Conservation (phyloP, 2,329 filamentous ascomycete genomes). For the Aspergillus fischeri region DNA sequence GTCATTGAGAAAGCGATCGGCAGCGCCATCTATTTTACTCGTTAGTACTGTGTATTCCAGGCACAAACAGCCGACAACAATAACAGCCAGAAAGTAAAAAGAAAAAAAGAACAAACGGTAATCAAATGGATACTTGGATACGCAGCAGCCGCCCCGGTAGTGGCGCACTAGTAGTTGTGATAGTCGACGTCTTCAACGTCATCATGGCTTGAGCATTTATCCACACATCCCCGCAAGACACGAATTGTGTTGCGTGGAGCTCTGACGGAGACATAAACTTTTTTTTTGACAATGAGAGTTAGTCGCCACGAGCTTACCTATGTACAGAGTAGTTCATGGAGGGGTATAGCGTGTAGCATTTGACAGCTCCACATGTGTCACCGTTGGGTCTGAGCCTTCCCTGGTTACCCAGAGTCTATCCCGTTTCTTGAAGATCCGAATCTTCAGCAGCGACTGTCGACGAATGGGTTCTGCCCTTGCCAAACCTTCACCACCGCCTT, state of each 20-base stretch:
- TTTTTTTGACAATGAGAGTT: not conserved
- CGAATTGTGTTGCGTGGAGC: not conserved
- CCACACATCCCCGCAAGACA: not conserved
- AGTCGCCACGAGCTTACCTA: not conserved
- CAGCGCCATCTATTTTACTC: not conserved
- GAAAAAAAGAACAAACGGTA: too few relatives aligned
- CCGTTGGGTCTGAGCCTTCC: too few relatives aligned
- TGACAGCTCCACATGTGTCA: not conserved
- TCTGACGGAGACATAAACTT: not conserved
- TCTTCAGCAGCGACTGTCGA: not conserved
- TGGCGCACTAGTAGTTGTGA: not conserved
- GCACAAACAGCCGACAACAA: not conserved
- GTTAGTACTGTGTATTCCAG: not conserved
- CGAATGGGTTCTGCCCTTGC: not conserved
- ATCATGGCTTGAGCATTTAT: not conserved
- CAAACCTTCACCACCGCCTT: not conserved
- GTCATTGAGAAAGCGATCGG: not conserved
- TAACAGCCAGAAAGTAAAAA: not conserved
- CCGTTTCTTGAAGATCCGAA: not conserved
- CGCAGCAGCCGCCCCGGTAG: not conserved
- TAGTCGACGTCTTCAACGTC: not conserved
- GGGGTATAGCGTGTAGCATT: not conserved
- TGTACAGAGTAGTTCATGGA: not conserved
- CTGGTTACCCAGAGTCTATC: too few relatives aligned
- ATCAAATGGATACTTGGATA: not conserved